phyloP scores from a whole-genome alignment of 306 rosid genomes.

The Luffa aegyptiaca region DNA sequence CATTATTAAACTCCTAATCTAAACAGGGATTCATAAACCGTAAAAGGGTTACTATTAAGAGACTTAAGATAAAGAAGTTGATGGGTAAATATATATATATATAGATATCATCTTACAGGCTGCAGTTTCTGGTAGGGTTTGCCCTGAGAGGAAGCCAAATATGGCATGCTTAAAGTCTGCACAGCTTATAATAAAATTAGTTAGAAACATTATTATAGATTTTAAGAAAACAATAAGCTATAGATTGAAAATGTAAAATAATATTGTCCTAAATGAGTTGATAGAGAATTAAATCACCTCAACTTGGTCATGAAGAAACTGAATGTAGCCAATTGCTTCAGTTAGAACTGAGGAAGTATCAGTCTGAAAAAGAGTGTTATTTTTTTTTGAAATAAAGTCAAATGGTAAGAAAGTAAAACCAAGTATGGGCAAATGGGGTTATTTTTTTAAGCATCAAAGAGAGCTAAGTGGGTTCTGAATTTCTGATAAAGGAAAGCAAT shows the following conservation, averaged over 20 bases:
- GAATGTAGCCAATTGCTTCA: slow-evolving; percentile 64
- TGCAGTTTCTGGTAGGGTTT: slow-evolving; percentile 30
- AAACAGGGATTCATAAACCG: not conserved
- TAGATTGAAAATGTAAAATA: not conserved
- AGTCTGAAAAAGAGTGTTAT: slow-evolving; percentile 27
- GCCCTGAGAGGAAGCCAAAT: slow-evolving; percentile 29
- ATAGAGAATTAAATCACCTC: slow-evolving; percentile 23
- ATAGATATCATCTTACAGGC: slow-evolving; percentile 20
- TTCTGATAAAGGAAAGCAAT: slow-evolving; percentile 8
- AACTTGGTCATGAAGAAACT: slow-evolving; percentile 52
- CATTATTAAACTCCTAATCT: not conserved
- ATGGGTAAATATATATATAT: not conserved
- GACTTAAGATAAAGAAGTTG: not conserved
- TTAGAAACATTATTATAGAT: not conserved
- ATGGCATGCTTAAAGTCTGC: slow-evolving; percentile 56
- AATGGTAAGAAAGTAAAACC: not conserved
- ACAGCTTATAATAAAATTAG: not conserved
- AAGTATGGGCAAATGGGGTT: slow-evolving; percentile 16
- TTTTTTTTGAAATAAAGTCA: not conserved
- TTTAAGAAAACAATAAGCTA: not conserved
- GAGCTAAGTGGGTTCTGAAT: slow-evolving; percentile 20
- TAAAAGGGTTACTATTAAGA: not conserved
- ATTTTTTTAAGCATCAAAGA: not conserved
- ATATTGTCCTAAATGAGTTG: not conserved
- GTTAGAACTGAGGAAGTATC: slow-evolving; percentile 50